These are phyloP conservation scores for Aspergillus sojae DNA, from an alignment of 2,329 filamentous ascomycete species.

Conservation along the genomic window DNA sequence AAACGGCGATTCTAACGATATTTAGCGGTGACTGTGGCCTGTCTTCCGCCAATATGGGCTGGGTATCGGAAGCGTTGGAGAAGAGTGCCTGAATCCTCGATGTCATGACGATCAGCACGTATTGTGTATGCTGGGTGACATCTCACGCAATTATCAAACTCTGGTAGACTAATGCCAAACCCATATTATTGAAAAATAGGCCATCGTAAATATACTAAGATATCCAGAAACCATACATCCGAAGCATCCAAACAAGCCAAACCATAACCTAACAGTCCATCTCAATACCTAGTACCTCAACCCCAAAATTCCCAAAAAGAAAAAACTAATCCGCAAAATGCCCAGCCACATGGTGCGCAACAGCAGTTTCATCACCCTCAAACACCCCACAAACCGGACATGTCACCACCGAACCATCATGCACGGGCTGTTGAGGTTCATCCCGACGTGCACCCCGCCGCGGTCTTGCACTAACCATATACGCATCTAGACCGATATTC, in stretches of 20 bases:
- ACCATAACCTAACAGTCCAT: not conserved
- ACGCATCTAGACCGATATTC: slow-evolving; percentile 18
- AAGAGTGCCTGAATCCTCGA: not conserved
- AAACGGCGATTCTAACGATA: not conserved
- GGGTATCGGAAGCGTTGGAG: not conserved
- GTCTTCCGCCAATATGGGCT: not conserved
- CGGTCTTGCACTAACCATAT: slow-evolving; percentile 11
- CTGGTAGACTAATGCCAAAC: not conserved
- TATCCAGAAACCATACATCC: no score
- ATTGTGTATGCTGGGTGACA: not conserved
- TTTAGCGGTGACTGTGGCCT: not conserved
- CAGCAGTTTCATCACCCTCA: not conserved
- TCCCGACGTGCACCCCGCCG: not conserved
- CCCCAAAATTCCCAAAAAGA: not conserved
- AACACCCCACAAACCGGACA: not conserved
- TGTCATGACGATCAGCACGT: not conserved
- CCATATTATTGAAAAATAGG: no score
- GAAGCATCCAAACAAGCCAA: not conserved
- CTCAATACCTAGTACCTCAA: not conserved
- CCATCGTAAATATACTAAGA: not conserved
- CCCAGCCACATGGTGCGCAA: not conserved
- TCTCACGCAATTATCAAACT: not conserved
- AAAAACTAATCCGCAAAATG: not conserved
- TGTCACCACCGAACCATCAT: not conserved
- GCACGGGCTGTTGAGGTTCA: not conserved